These are phyloP conservation scores for Tulasnella sp. DNA, from an alignment of 768 basidiomycete genomes.

Conservation along the genomic window DNA sequence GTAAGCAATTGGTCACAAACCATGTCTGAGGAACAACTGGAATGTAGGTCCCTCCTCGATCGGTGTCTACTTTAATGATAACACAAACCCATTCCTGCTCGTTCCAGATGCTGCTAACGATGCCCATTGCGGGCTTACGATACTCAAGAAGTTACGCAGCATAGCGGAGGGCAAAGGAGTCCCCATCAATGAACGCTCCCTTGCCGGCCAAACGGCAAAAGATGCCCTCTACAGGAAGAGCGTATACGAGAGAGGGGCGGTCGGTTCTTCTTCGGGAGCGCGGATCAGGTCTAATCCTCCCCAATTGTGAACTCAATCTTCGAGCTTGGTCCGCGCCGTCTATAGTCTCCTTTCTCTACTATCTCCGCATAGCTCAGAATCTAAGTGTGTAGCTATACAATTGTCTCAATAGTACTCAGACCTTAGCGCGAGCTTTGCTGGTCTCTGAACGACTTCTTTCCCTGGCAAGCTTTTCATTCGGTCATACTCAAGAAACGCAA, in stretches of 20 bases:
- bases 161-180: conserved; percentile 23
- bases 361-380: too few relatives aligned
- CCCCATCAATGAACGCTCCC: not conserved
- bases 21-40: not conserved
- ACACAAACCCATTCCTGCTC: not conserved
- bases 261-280: not conserved
- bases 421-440: too few relatives aligned
- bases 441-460: too few relatives aligned
- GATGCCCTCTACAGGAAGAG: not conserved
- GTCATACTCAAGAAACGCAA: too few relatives aligned
- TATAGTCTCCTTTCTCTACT: too few relatives aligned
- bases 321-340: too few relatives aligned
- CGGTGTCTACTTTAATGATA: conserved; percentile 21
- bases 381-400: too few relatives aligned
- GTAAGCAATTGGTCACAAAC: conserved; percentile 33
- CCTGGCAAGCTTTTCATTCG: too few relatives aligned
- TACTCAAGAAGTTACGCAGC: conserved; percentile 29
- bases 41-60: conserved; percentile 20
- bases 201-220: not conserved
- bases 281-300: too few relatives aligned
- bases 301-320: too few relatives aligned
- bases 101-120: conserved; percentile 41
- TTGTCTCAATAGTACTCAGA: too few relatives aligned
- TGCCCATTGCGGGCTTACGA: conserved; percentile 35
- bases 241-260: not conserved